Conservation (phyloP, 164 flowering plant genomes). For the Chimonanthus salicifolius region DNA sequence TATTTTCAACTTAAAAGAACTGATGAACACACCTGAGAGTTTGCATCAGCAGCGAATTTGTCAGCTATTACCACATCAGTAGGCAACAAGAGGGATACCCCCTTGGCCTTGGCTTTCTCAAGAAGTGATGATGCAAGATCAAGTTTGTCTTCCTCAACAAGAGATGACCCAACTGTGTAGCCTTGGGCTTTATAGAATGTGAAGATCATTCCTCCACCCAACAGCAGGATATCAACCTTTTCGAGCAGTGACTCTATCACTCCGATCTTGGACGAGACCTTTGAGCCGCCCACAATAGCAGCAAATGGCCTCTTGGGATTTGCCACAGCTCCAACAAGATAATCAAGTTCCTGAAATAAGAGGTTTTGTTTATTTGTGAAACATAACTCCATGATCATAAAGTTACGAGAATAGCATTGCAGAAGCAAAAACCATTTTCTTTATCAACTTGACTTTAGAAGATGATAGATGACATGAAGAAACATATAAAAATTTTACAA, state of each 20-base stretch:
- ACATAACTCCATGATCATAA: background rate
- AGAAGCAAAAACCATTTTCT: too few relatives aligned
- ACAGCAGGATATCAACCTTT: slow-evolving; percentile 61
- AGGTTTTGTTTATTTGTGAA: background rate
- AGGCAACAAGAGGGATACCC: slow-evolving; percentile 71
- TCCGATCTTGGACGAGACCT: slow-evolving; percentile 80
- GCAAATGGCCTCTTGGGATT: slow-evolving; percentile 93
- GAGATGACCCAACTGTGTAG: slow-evolving; percentile 65
- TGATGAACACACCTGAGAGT: slow-evolving; percentile 52
- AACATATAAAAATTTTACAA: too few relatives aligned
- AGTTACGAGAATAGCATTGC: too few relatives aligned
- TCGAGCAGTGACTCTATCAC: slow-evolving; percentile 77
- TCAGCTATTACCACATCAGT: slow-evolving; percentile 77
- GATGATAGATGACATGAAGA: too few relatives aligned
- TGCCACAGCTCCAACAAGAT: slow-evolving; percentile 83
- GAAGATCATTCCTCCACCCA: slow-evolving; percentile 94
- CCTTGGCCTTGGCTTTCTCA: slow-evolving; percentile 79
- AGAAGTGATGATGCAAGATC: slow-evolving; percentile 73
- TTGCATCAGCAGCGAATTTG: slow-evolving; percentile 82
- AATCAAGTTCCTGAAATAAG: slow-evolving; percentile 67
- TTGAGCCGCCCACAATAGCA: slow-evolving; percentile 91
- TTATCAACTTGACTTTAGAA: too few relatives aligned
- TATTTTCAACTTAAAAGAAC: background rate
- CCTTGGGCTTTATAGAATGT: slow-evolving; percentile 94
- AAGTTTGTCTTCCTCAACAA: slow-evolving; percentile 87